Base-by-base conservation (phyloP, 352 stramenopile genomes). In the Phytophthora sansomeana region DNA sequence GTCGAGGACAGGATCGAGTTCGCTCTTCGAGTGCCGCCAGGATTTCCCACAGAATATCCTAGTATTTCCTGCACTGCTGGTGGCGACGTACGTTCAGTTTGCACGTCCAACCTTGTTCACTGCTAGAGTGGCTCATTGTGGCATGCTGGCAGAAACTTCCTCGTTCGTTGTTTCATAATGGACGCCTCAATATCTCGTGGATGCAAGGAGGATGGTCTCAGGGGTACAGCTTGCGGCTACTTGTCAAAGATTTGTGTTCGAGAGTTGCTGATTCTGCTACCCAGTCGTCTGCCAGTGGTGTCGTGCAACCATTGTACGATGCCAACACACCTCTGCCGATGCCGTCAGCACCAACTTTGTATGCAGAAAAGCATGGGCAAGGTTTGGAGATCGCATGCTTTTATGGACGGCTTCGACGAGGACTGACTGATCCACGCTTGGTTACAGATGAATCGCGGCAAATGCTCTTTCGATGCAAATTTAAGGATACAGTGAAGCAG, bases 401-500 rank as follows among this genome's bases (percentile, higher is more conserved):
- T 24, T 24, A 24, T 24, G 21, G 21, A 24, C 21, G 21, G 21
- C 21, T 24, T 24, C 21, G 21, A 24, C 21, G 21, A 24, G 21
- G 21, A 24, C 21, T 24, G 21, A 24, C 21, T 24, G 21, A 24
- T 24, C 21, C 21, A 28, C 26, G 17, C 17, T 17, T 26, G 39
- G n/a, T 46, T 44, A 5, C 24, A 60, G 41, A 59, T 55, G 49
- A 69, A 44, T 60, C 54, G n/a, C 57, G 43, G 50, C 52, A 75
- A 56, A 61, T 90, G 36, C 58, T 75, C 28, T 83, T 92, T 46
- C 81, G 81, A 52, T 91, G 85, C 80, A 93, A 93, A 56, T 92
- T 75, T 74, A 75, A 74, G 13, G 73, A 78, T 33, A 67, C 65
- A 17, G 67, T 73, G 30, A 75, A 76, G 38, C 70, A 86, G 24